Base-by-base conservation (phyloP, 495 filamentous ascomycete species). In the Penicillium bialowiezense region DNA sequence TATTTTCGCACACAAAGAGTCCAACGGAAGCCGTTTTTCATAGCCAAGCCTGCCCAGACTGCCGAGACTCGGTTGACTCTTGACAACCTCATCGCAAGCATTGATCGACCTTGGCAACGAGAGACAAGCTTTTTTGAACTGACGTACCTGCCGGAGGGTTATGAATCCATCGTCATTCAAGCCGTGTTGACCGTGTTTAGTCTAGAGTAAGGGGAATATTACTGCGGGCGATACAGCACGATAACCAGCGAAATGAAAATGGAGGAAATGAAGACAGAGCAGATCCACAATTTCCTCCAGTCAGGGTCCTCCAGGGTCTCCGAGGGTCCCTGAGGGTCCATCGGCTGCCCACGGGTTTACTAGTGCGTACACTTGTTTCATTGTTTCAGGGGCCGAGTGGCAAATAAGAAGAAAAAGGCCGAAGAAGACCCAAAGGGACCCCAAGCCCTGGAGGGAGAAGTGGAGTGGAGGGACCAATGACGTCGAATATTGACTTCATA, bases 31-130 rank as follows among this genome's bases (percentile, higher is more conserved):
- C n/a, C n/a, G n/a, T n/a, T n/a, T n/a, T n/a, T n/a, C n/a, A n/a
- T n/a, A n/a, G 29, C 29, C 29, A 4, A 32, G 29, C 7, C 36
- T 39, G 36, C 36, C 36, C 36, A 39, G 36, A 9, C 18, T 19
- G 35, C 35, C 33, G n/a, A 35, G 33, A 37, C 18, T 44, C 39
- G 15, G 49, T 37, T 24, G 18, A 52, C 44, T 29, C 42, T 41
- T 34, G 39, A 38, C 36, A 41, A 29, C 42, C 39, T 45, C 35
- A 45, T 36, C 24, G 29, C 19, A 39, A 38, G 43, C 28, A 39
- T 31, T 21, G 50, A 52, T 52, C 50, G 35, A 15, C 42, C 50
- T 52, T 52, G 50, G 50, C 50, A 32, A 32, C 7, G 28, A 34
- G 10, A 48, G 50, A 52, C 50, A 52, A 52, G 50, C 50, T 45